Conservation (phyloP, 1,284 basidiomycete genomes). For the Fomitopsis palustris region DNA sequence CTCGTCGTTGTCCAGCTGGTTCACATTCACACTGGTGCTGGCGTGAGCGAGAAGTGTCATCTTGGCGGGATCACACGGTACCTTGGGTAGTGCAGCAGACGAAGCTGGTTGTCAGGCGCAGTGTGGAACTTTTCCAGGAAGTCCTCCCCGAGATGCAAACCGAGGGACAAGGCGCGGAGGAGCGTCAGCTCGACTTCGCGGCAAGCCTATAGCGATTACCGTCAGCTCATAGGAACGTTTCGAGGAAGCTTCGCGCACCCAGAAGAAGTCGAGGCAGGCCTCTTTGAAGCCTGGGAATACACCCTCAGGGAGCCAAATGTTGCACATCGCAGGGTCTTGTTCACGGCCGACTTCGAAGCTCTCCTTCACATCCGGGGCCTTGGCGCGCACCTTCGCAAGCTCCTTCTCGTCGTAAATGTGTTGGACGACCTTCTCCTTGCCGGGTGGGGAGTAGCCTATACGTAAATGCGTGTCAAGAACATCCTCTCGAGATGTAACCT, state of each 20-base stretch:
- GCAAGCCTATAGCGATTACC: slow-evolving; percentile 26
- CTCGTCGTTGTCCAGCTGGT: slow-evolving; percentile 35
- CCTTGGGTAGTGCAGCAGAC: slow-evolving; percentile 58
- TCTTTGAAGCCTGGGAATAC: slow-evolving; percentile 53
- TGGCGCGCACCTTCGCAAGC: slow-evolving; percentile 31
- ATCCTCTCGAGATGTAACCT: no score
- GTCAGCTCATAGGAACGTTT: neutral
- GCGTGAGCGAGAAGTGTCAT: neutral
- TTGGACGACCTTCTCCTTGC: slow-evolving; percentile 42
- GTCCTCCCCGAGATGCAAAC: slow-evolving; percentile 43
- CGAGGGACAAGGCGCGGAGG: slow-evolving; percentile 49
- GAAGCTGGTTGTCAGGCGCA: slow-evolving; percentile 51
- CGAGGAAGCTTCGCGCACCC: slow-evolving; percentile 29
- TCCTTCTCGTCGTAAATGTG: slow-evolving; percentile 39
- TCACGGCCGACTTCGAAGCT: slow-evolving; percentile 55
- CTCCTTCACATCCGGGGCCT: slow-evolving; percentile 51
- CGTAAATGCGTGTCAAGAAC: neutral
- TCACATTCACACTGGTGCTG: slow-evolving; percentile 31
- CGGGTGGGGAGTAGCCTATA: slow-evolving; percentile 47
- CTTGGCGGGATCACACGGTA: slow-evolving; percentile 9
- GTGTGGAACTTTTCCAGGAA: slow-evolving; percentile 44
- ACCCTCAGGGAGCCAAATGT: slow-evolving; percentile 57
- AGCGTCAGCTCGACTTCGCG: slow-evolving; percentile 42
- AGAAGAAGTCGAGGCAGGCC: slow-evolving; percentile 50
- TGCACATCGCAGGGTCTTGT: slow-evolving; percentile 42